Conservation (phyloP, 1,284 basidiomycete species). For the Hymenochaete sp. region DNA sequence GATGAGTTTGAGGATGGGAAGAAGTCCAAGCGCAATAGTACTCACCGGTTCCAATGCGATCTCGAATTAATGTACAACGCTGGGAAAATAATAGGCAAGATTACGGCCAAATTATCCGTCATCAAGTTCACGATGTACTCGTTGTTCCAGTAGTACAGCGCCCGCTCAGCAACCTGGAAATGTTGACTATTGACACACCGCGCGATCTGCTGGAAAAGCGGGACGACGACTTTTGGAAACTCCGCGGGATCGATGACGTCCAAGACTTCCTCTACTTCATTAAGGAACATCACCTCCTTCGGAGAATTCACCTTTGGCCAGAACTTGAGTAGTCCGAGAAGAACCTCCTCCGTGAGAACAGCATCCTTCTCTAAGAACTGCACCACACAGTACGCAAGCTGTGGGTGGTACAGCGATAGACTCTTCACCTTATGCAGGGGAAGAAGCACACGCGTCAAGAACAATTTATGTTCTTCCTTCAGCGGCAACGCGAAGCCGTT, state of each 20-base stretch:
- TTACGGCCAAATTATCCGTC: constrained; percentile 86
- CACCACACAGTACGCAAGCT: constrained; percentile 97
- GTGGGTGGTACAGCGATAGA: constrained; percentile 94
- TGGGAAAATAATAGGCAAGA: constrained; percentile 98
- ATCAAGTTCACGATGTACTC: constrained; percentile 99
- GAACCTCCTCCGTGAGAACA: constrained; percentile 87
- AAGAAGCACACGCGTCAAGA: constrained; percentile 92
- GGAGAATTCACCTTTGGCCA: constrained; percentile 99
- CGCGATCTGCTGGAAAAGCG: constrained; percentile 91
- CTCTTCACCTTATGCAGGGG: constrained; percentile 98
- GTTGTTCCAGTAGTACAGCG: constrained; percentile 96
- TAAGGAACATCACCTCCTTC: constrained; percentile 99
- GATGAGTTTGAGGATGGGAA: neutral
- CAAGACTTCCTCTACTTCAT: constrained; percentile 98
- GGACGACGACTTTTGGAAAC: constrained; percentile 94
- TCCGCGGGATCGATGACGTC: constrained; percentile 97
- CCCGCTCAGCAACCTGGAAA: constrained; percentile 96
- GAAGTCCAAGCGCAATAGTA: constrained; percentile 15
- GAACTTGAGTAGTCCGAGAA: constrained; percentile 88
- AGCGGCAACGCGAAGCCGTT: constrained; percentile 98
- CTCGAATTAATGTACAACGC: constrained; percentile 95
- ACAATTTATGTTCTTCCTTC: constrained; percentile 99
- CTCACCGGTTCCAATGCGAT: constrained; percentile 96
- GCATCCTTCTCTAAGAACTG: constrained; percentile 99
- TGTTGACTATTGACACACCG: constrained; percentile 99